These are phyloP conservation scores for Penicillium sp. DNA, from an alignment of 2,329 filamentous ascomycete species.

Conservation along the genomic window DNA sequence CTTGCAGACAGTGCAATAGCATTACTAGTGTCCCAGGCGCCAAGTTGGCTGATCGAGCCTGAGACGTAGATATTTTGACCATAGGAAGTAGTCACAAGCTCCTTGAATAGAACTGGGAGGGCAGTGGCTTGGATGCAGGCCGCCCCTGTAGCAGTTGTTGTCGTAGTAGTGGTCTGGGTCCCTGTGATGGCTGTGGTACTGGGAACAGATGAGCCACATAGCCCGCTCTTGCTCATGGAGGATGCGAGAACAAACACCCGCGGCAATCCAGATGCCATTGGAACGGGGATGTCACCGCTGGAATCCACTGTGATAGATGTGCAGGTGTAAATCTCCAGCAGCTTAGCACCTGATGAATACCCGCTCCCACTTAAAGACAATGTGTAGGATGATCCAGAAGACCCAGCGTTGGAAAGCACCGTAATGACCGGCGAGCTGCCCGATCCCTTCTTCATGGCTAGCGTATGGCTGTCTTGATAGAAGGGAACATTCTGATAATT, in stretches of 20 bases:
- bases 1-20: slow-evolving; percentile 59
- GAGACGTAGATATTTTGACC: slow-evolving; percentile 66
- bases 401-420: slow-evolving; percentile 47
- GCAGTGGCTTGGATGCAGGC: slow-evolving; percentile 33
- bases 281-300: slow-evolving; percentile 45
- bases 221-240: slow-evolving; percentile 3
- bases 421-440: slow-evolving; percentile 42
- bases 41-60: slow-evolving; percentile 59
- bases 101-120: slow-evolving; percentile 63
- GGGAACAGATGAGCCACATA: slow-evolving; percentile 12
- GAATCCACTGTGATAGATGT: slow-evolving; percentile 42
- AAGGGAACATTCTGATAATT: slow-evolving; percentile 36
- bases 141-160: slow-evolving; percentile 5
- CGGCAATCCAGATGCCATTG: slow-evolving; percentile 45
- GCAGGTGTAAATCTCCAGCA: slow-evolving; percentile 42
- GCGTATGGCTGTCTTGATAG: slow-evolving; percentile 42
- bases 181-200: neutral
- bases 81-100: slow-evolving; percentile 54
- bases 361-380: slow-evolving; percentile 24
- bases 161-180: slow-evolving; percentile 4
- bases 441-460: slow-evolving; percentile 43
- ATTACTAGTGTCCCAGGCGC: slow-evolving; percentile 57
- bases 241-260: slow-evolving; percentile 32
- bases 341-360: slow-evolving; percentile 20
- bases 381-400: slow-evolving; percentile 22